Base-by-base conservation (phyloP, 305 asterid genomes). In the Fraxinus ornus region DNA sequence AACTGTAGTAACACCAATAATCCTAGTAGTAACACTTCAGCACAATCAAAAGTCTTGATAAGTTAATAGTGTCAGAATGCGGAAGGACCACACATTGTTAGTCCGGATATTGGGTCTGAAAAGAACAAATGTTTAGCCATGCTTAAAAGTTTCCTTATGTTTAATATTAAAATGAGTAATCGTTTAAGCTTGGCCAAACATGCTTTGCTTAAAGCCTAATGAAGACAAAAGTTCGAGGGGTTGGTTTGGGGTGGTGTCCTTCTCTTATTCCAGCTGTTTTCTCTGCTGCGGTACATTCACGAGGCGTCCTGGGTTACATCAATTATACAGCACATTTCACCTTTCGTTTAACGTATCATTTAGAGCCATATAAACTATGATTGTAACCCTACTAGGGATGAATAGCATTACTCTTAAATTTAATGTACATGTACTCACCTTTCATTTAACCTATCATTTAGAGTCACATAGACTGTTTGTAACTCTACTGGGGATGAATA, bases 51-150 rank as follows among this genome's bases (percentile, higher is more conserved):
- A 9, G 47, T 44, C 8, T 17, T 60, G 44, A 39, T 39, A 9
- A 39, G 49, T 33, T 33, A 33, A 33, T 3, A 33, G 82, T 72
- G 88, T 82, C 88, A 86, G 88, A 79, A 32, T 9, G 78, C 80
- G 81, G 84, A 86, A 83, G 91, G 87, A 82, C 81, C 44, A 62
- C 81, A 72, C 79, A 80, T 84, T 75, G 36, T 62, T 57, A 39
- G 37, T 28, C 75, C 37, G 83, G 79, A 33, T 75, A 44, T 86
- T 3, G 89, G 68, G 72, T 49, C 78, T 78, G 83, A 8, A 21
- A 37, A 52, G 64, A 81, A 79, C 74, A 79, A 83, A 83, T 62
- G 71, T 80, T 81, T 78, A 44, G 87, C 89, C 84, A 28, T 10
- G 37, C 6, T 64, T 64, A 64, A 10, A 64, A 22, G 72, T 24